Evolutionary conservation across 139 green algal species (phyloP), one percentile per base, ranked within the genome.

Genomic region (Chara braunii): DNA sequence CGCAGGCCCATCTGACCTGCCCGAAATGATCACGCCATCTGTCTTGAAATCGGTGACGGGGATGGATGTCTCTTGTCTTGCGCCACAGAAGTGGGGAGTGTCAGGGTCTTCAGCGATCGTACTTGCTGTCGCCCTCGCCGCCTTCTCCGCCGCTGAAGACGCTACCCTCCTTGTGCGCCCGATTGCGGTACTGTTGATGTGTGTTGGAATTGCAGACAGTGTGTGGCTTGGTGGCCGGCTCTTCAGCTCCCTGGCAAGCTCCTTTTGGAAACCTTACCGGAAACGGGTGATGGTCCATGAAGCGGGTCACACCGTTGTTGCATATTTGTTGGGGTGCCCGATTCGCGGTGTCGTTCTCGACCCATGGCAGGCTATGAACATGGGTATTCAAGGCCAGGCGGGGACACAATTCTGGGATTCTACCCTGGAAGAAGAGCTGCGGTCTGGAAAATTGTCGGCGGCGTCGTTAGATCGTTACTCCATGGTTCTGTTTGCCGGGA

Each of bases 341-440:
- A 56, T 74, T 29, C 30, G 64, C 18, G 64, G 64, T 18, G 64
- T 74, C 14, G 30, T 74, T n/a, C 32, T 74, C 37, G 64, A 74
- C 23, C 55, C 64, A 2, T 32, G 57, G 9, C 12, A 74, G 35
- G 64, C 64, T n/a, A 26, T 74, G 34, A 23, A 42, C 2, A 6
- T 74, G 14, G 64, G 64, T 0, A 71, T 74, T 23, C 32, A 18
- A 14, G 64, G 64, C 52, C 62, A 72, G 64, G 64, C 64, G 33
- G 64, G 64, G 5, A 74, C 64, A 11, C 64, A 74, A 56, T 74
- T 74, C 23, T 74, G 64, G 64, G 64, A 74, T 56, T n/a, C 28
- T 7, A 29, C 4, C 1, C 22, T 74, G 0, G 64, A 71, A 42
- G 54, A 64, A 12, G 64, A 74, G 53, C 8, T 74, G 12, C 37